Percentiles rank a stretch among this genome's conserved stretches.
Conservation (phyloP, 768 basidiomycete genomes). For the Strobilomyces confusus region DNA sequence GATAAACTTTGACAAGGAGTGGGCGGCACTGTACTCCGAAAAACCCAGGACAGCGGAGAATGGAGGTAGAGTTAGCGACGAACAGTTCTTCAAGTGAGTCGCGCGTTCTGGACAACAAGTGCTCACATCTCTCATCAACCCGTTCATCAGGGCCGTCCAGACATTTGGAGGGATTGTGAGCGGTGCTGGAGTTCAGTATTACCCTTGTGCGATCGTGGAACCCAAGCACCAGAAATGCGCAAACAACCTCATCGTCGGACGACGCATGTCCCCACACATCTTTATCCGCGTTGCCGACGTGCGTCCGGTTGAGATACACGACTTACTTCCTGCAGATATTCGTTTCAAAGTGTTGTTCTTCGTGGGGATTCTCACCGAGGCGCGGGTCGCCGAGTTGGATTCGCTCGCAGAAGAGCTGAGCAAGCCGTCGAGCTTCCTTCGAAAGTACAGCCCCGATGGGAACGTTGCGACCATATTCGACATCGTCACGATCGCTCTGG, state of each 20-base stretch:
- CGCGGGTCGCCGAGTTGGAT: constrained; percentile 18
- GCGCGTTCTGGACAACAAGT: neutral
- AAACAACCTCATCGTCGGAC: constrained; percentile 27
- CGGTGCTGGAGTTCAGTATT: constrained; percentile 37
- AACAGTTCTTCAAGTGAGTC: constrained; percentile 32
- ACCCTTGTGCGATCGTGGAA: constrained; percentile 32
- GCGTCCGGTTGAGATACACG: constrained; percentile 35
- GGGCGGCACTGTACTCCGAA: constrained; percentile 33
- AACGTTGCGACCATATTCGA: constrained; percentile 26
- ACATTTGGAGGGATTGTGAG: constrained; percentile 33
- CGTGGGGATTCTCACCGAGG: constrained; percentile 22
- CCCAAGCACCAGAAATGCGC: constrained; percentile 28
- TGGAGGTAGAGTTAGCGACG: constrained; percentile 29
- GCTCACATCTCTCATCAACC: neutral
- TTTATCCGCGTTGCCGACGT: constrained; percentile 34
- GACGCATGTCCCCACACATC: constrained; percentile 33
- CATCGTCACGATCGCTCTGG: constrained; percentile 21
- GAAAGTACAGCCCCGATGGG: constrained; percentile 5
- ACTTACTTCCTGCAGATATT: constrained; percentile 32
- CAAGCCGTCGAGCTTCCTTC: constrained; percentile 10
- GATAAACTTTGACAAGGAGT: constrained; percentile 63
- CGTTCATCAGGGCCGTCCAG: constrained; percentile 28
- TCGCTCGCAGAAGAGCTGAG: constrained; percentile 24
- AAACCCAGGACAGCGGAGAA: constrained; percentile 48
- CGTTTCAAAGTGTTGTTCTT: constrained; percentile 37